Evolutionary conservation across 2,329 filamentous ascomycete genomes (phyloP).

Genomic region (Dactylellina parvicollis): DNA sequence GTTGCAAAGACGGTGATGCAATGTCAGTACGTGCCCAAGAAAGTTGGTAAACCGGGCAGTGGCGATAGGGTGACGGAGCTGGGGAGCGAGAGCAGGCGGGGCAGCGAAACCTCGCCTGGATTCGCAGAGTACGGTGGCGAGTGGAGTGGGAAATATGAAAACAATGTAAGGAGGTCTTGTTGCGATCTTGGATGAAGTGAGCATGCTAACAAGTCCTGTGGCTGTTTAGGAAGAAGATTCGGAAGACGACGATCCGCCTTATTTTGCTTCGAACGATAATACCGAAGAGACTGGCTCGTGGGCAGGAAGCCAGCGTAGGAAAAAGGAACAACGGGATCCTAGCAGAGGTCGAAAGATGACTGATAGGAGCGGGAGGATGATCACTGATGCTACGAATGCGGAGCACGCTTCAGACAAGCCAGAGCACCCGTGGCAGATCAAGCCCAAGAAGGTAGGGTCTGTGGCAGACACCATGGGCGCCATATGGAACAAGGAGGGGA

Average conservation of each 20-base stretch:
- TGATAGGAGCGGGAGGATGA: constrained; percentile 64
- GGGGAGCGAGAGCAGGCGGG: constrained; percentile 54
- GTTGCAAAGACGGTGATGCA: constrained; percentile 94
- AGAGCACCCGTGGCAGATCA: constrained; percentile 79
- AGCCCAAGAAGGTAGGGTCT: constrained; percentile 60
- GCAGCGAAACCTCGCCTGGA: constrained; percentile 42
- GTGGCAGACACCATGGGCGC: constrained; percentile 78
- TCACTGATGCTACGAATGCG: constrained; percentile 60
- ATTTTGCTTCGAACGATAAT: constrained; percentile 75
- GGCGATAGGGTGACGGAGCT: constrained; percentile 27
- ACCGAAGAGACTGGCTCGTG: constrained; percentile 58
- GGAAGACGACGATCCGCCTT: constrained; percentile 80
- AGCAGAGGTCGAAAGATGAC: constrained; percentile 60
- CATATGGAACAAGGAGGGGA: constrained; percentile 87
- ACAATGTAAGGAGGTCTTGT: constrained; percentile 34
- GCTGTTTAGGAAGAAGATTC: constrained; percentile 68
- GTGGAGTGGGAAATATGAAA: constrained; percentile 42
- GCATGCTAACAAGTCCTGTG: constrained; percentile 32
- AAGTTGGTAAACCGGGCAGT: constrained; percentile 54
- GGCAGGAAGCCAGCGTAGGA: constrained; percentile 58
- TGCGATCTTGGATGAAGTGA: not conserved
- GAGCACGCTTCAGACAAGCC: constrained; percentile 73
- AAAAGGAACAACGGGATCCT: constrained; percentile 46
- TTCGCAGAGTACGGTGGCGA: constrained; percentile 52
- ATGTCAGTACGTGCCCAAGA: constrained; percentile 59